Evolutionary conservation across 768 basidiomycete genomes (phyloP).

Genomic region (Mycena rebaudengoi): DNA sequence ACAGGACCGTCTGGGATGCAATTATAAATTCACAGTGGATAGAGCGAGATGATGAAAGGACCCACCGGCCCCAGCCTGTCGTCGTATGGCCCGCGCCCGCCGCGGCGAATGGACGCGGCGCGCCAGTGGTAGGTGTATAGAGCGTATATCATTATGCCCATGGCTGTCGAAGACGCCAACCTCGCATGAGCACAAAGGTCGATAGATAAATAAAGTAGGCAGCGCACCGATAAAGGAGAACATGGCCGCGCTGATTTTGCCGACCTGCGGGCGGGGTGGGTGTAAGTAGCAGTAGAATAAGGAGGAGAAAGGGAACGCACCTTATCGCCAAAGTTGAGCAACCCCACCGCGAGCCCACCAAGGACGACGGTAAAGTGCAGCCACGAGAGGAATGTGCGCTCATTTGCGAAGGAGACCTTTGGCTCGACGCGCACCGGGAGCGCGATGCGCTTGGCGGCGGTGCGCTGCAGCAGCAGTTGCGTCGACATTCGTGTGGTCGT

Average conservation of each 20-base stretch:
- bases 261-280: conserved; percentile 63
- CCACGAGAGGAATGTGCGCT: conserved; percentile 98
- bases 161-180: conserved; percentile 72
- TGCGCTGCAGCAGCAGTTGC: conserved; percentile 96
- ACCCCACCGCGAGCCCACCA: conserved; percentile 93
- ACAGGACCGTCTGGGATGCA: conserved; percentile 74
- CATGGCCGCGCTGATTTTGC: conserved; percentile 95
- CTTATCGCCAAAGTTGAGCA: conserved; percentile 98
- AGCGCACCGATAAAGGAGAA: conserved; percentile 90
- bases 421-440: conserved; percentile 95
- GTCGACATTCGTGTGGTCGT: no score
- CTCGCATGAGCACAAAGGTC: neutral
- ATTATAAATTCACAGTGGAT: conserved; percentile 17
- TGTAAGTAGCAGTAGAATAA: neutral
- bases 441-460: conserved; percentile 94
- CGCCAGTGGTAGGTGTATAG: conserved; percentile 97
- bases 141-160: conserved; percentile 98
- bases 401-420: conserved; percentile 95
- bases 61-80: conserved; percentile 94
- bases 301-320: conserved; percentile 50
- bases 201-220: conserved; percentile 26
- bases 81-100: conserved; percentile 95
- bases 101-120: conserved; percentile 88
- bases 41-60: conserved; percentile 30
- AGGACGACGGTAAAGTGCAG: conserved; percentile 98